Base-by-base conservation (phyloP, 768 basidiomycete genomes). In the Boletus rex-veris region DNA sequence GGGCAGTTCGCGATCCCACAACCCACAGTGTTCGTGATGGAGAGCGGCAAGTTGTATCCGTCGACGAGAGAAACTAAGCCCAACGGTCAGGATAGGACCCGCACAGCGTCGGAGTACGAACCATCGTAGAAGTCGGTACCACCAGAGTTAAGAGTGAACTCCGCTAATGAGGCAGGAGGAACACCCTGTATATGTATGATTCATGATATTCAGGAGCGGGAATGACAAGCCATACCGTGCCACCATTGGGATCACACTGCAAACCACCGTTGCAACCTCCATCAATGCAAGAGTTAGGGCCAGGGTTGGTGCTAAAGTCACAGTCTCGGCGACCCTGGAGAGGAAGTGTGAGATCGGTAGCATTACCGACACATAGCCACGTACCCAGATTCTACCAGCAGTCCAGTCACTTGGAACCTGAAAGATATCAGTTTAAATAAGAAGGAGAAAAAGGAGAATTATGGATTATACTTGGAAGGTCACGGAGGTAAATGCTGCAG, bases 231-330 rank as follows among this genome's bases (percentile, higher is more conserved):
- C 64, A 47, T 58, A 77, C 78, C 26, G 82, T 82, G 42, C 80
- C 84, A 31, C 76, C 77, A 37, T 63, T 61, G 11, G 73, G 56
- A 60, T 79, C 80, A 57, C 87, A 88, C 11, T 73, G 61, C 9
- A 89, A 71, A 36, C 86, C 87, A 15, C 87, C 86, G 53, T 83
- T 84, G 63, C 86, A 88, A 45, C 84, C 84, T 38, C 86, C 87
- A 51, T 77, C 75, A 18, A 81, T 58, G 58, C 86, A 89, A 14
- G 82, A 81, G 58, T 77, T 82, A 5, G 71, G 72, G 21, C 78
- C 82, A 38, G 75, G 75, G 60, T 77, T 76, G 39, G 57, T 71
- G 48, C 68, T 71, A 62, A 88, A 88, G 67, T 86, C 71, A 58
- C 87, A 88, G 61, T 85, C 68, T 18, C 81, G 79, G 26, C 85